Base-by-base conservation (phyloP, 768 basidiomycete genomes). In the Rhizopogon roseolus region DNA sequence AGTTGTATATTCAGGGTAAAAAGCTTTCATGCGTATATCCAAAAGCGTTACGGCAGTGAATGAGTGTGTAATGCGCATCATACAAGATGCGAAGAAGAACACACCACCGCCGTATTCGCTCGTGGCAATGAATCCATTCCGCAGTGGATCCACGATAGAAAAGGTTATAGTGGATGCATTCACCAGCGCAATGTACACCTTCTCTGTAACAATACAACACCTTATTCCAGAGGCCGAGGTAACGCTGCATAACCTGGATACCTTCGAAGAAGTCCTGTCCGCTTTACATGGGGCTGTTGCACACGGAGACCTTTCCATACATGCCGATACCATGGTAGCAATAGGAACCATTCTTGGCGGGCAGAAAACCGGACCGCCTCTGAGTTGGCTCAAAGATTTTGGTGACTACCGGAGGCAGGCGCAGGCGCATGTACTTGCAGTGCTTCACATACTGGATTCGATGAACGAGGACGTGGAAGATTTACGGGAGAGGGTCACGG, bases 401-500 rank as follows among this genome's bases (percentile, higher is more conserved):
- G 75, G 75, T 8, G 66, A 62, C 36, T 90, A 87, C 60, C 74
- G 86, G 58, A 78, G 76, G 58, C 75, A 78, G 54, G 89, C 90
- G 4, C 67, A 76, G 38, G 79, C 72, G 9, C 88, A 87, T 57
- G 86, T 92, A 16, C 77, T 76, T 32, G 80, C 80, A 0, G 79
- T 86, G 13, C 62, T 88, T 60, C 82, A 84, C 48, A 75, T 81
- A 9, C 69, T 92, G 57, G 69, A 81, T 29, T 71, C 73, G 39
- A 80, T 90, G 82, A 81, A 79, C 58, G 82, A 80, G 37, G 88
- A 90, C 57, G 81, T 91, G 75, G 86, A 88, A 63, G 87, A 88
- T 41, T 68, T 92, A 56, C 74, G 89, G 56, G 85, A 88, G 62
- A 74, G 85, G 22, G 22, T 22, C 22, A 22, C 22, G n/a, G 85